Conservation (phyloP, 768 basidiomycete species). For the Punctularia strigosozonata region DNA sequence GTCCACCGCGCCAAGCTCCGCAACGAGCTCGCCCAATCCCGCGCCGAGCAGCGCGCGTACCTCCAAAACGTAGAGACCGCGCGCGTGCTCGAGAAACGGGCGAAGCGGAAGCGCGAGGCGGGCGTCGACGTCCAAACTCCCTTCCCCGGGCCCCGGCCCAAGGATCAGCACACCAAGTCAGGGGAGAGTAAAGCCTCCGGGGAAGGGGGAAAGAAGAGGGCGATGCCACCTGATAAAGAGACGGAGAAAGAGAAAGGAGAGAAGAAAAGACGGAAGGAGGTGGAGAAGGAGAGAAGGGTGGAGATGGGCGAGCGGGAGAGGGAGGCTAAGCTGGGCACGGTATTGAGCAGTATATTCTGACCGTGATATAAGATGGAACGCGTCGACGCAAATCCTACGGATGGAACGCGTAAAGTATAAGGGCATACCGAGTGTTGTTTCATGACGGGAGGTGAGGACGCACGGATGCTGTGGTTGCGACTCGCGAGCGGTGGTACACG, state of each 20-base stretch:
- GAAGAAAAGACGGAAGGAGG: not conserved
- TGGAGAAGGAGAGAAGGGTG: slow-evolving; percentile 32
- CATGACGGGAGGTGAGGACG: too few relatives aligned
- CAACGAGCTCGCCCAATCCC: slow-evolving; percentile 80
- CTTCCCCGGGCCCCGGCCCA: too few relatives aligned
- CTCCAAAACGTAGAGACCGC: slow-evolving; percentile 91
- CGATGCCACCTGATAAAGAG: not conserved
- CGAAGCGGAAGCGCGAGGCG: slow-evolving; percentile 33
- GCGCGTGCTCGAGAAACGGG: slow-evolving; percentile 73
- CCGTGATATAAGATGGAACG: too few relatives aligned
- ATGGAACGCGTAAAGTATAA: too few relatives aligned
- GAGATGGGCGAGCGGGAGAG: slow-evolving; percentile 3
- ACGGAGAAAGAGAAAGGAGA: slow-evolving; percentile 1
- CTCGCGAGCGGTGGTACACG: too few relatives aligned
- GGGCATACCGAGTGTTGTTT: too few relatives aligned
- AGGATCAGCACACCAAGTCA: slow-evolving; percentile 1
- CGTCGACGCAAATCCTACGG: too few relatives aligned
- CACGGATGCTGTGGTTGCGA: too few relatives aligned
- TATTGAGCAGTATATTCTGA: slow-evolving; percentile 45
- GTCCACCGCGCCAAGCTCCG: slow-evolving; percentile 83
- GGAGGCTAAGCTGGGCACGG: slow-evolving; percentile 23
- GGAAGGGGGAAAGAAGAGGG: slow-evolving; percentile 3
- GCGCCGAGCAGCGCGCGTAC: slow-evolving; percentile 84
- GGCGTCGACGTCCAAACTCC: slow-evolving; percentile 9
- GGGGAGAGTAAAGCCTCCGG: slow-evolving; percentile 6